phyloP scores from a whole-genome alignment of 73 alveolate species.

The Uronychia setigera region DNA sequence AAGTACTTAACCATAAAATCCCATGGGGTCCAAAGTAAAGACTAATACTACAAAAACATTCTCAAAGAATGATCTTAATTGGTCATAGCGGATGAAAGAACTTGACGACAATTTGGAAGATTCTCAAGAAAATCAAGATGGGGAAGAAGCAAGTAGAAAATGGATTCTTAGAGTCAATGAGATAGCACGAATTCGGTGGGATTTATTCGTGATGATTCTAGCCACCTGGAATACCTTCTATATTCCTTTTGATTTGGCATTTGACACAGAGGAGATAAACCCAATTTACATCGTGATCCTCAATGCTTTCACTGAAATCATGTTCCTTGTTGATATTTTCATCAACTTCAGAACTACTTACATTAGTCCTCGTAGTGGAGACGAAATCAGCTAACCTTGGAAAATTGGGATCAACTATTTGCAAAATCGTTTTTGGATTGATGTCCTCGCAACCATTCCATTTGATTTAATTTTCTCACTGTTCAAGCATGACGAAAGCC shows the following conservation, averaged over 20 bases:
- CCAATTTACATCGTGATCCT: too few relatives aligned
- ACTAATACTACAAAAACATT: too few relatives aligned
- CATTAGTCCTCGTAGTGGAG: constrained; percentile 29
- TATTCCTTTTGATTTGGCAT: constrained; percentile 65
- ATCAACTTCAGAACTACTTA: constrained; percentile 65
- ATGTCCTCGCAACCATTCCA: constrained; percentile 50
- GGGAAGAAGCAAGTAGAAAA: background rate
- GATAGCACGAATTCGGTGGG: constrained; percentile 46
- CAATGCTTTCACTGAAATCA: constrained; percentile 32
- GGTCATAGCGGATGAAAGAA: too few relatives aligned
- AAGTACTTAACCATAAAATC: too few relatives aligned
- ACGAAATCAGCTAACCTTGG: constrained; percentile 29
- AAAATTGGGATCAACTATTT: constrained; percentile 38
- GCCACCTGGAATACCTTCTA: constrained; percentile 58
- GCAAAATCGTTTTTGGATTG: constrained; percentile 47
- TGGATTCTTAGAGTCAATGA: constrained; percentile 14
- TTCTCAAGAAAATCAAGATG: background rate
- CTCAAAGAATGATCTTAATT: too few relatives aligned
- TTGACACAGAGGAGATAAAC: too few relatives aligned
- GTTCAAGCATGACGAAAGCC: constrained; percentile 1
- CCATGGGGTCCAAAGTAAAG: too few relatives aligned
- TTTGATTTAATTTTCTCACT: constrained; percentile 15
- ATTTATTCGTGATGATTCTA: constrained; percentile 45
- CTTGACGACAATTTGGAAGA: too few relatives aligned
- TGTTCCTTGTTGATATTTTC: constrained; percentile 60